phyloP scores from a whole-genome alignment of 2,329 filamentous ascomycete species.

The Periconia digitata region DNA sequence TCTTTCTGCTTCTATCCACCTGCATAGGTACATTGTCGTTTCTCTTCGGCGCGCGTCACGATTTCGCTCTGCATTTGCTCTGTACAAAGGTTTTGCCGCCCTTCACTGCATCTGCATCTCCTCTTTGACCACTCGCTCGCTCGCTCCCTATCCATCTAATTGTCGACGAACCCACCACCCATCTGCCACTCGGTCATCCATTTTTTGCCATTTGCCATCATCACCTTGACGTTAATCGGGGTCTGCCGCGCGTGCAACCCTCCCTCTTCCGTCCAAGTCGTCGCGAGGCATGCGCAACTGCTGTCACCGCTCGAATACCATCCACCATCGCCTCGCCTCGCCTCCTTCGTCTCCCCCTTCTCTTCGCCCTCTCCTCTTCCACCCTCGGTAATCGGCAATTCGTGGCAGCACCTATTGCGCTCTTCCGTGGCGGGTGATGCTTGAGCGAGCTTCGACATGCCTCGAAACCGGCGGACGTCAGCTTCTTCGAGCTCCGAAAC shows the following conservation, averaged over 20 bases:
- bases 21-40: too few relatives aligned
- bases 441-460: constrained; percentile 62
- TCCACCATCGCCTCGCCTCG: background rate
- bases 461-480: constrained; percentile 59
- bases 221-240: too few relatives aligned
- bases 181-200: constrained; percentile 1
- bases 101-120: too few relatives aligned
- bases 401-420: constrained; percentile 21
- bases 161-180: too few relatives aligned
- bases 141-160: constrained; percentile 6
- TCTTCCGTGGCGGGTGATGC: constrained; percentile 48
- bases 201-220: too few relatives aligned
- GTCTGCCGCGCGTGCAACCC: constrained; percentile 1
- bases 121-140: too few relatives aligned
- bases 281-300: constrained; percentile 17
- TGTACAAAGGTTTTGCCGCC: too few relatives aligned
- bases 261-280: constrained; percentile 1
- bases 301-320: constrained; percentile 16
- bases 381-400: constrained; percentile 19
- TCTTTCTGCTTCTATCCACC: too few relatives aligned
- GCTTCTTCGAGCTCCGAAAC: constrained; percentile 48
- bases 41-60: too few relatives aligned
- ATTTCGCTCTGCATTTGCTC: too few relatives aligned
- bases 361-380: background rate
- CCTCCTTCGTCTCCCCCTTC: background rate